These are phyloP conservation scores for Penicillium verrucosum DNA, from an alignment of 2,329 filamentous ascomycete genomes.

Conservation along the genomic window DNA sequence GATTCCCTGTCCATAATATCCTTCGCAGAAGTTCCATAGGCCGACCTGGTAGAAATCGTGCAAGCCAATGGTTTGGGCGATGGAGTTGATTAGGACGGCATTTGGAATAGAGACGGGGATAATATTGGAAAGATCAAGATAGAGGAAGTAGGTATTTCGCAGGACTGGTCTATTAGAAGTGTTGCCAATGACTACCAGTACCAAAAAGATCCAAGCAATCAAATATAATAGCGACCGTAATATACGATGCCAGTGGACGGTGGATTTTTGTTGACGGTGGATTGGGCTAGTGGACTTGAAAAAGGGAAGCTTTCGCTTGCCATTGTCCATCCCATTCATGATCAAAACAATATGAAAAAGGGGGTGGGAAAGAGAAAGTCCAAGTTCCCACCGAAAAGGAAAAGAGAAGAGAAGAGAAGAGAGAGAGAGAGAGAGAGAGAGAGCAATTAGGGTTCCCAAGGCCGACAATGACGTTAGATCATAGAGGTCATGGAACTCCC, in stretches of 20 bases:
- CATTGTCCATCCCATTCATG: conserved; percentile 17
- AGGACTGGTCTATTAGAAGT: conserved; percentile 61
- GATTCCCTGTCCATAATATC: conserved; percentile 66
- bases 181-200: conserved; percentile 78
- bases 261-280: conserved; percentile 31
- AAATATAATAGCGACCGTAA: conserved; percentile 69
- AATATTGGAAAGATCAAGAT: conserved; percentile 77
- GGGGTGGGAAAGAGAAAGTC: neutral
- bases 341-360: neutral
- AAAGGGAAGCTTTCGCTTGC: conserved; percentile 25
- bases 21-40: conserved; percentile 89
- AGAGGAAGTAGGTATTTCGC: conserved; percentile 75
- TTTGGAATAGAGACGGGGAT: conserved; percentile 71
- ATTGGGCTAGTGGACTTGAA: conserved; percentile 27
- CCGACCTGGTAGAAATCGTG: conserved; percentile 95
- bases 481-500: neutral
- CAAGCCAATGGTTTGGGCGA: conserved; percentile 78
- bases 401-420: neutral
- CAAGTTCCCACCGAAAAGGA: neutral
- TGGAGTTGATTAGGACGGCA: conserved; percentile 75
- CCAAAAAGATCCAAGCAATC: conserved; percentile 71
- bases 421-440: no score
- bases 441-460: neutral
- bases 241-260: conserved; percentile 57
- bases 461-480: conserved; percentile 12